phyloP scores from a whole-genome alignment of 176 grass and related monocot species.

The Avena atlantica region DNA sequence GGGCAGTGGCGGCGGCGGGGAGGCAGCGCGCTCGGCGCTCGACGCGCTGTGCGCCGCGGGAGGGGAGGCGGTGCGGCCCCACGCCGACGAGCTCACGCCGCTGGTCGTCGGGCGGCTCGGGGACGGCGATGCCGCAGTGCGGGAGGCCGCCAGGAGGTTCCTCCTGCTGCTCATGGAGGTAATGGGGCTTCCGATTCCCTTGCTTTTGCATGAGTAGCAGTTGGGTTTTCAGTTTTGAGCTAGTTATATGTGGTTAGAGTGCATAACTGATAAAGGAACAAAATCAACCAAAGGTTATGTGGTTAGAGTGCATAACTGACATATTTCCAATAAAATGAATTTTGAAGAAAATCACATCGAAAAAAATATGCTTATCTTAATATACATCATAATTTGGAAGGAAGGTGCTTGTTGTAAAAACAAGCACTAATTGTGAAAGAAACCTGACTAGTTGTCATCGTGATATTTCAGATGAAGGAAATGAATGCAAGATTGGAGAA shows the following conservation, averaged over 20 bases:
- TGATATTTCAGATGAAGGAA: slow-evolving; percentile 77
- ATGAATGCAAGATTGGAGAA: slow-evolving; percentile 67
- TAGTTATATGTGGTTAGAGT: neutral
- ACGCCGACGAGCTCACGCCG: slow-evolving; percentile 54
- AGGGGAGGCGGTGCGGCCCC: slow-evolving; percentile 44
- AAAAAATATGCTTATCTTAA: neutral
- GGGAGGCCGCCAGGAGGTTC: slow-evolving; percentile 74
- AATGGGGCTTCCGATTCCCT: neutral
- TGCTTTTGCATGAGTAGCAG: neutral
- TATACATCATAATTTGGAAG: neutral
- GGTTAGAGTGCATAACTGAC: neutral
- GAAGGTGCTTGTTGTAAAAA: neutral
- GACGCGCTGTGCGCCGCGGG: slow-evolving; percentile 46
- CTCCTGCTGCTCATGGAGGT: slow-evolving; percentile 79
- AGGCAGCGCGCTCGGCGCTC: slow-evolving; percentile 44
- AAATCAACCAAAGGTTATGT: too few species aligned
- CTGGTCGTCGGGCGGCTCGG: slow-evolving; percentile 59
- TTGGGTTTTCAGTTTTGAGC: neutral
- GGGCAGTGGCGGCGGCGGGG: slow-evolving; percentile 27
- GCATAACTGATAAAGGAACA: too few species aligned
- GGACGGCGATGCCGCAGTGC: slow-evolving; percentile 57
- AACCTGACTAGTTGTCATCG: neutral
- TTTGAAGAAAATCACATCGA: too few species aligned
- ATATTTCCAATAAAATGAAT: neutral
- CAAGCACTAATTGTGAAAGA: neutral